Evolutionary conservation across 148 eudicot species (phyloP).

Genomic region (Rhododendron williamsianum): DNA sequence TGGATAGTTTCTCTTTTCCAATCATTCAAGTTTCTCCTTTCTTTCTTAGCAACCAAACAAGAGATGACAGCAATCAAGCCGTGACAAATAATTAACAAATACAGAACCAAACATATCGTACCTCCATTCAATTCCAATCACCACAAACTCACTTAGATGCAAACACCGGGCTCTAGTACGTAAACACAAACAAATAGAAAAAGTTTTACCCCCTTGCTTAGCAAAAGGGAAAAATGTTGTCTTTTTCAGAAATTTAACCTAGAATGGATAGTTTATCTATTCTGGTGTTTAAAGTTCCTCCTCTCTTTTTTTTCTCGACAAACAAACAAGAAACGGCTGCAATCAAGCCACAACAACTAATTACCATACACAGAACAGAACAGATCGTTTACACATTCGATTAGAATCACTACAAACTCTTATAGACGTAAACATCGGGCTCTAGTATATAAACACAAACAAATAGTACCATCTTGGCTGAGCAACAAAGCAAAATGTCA

Average conservation of each 20-base stretch:
- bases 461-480: not conserved
- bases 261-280: not conserved
- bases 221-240: not conserved
- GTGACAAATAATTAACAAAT: not conserved
- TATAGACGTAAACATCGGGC: not conserved
- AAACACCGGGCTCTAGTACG: not conserved
- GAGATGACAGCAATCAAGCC: not conserved
- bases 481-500: not conserved
- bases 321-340: not conserved
- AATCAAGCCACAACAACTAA: not conserved
- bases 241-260: not conserved
- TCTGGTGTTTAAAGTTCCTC: not conserved
- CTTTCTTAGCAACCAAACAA: slow-evolving; percentile 1
- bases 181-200: not conserved
- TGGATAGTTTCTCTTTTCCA: too few relatives aligned
- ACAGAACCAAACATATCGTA: not conserved
- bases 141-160: not conserved
- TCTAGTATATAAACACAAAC: not conserved
- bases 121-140: not conserved
- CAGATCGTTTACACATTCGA: not conserved
- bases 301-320: not conserved
- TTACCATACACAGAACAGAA: not conserved
- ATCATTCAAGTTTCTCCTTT: too few relatives aligned
- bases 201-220: not conserved
- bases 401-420: not conserved